phyloP scores from a whole-genome alignment of 805 yeast species.

The Citeromyces matritensis region DNA sequence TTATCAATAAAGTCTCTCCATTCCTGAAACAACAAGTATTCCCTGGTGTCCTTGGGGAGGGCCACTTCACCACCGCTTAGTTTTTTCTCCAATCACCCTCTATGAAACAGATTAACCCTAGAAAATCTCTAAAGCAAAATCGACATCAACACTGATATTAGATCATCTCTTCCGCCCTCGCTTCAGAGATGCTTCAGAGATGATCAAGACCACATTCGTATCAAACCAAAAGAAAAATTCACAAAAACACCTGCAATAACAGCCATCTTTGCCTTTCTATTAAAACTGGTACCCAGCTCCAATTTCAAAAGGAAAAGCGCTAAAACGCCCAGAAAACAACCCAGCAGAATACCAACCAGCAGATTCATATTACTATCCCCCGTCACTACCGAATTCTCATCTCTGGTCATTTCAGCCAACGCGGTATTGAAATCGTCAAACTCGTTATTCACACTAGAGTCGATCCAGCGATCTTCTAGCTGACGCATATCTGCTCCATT shows the following conservation, averaged over 20 bases:
- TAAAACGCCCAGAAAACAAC: constrained; percentile 62
- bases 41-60: no score
- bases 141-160: no score
- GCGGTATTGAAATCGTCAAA: constrained; percentile 28
- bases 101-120: no score
- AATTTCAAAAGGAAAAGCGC: constrained; percentile 49
- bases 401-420: constrained; percentile 4
- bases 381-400: background rate
- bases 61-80: no score
- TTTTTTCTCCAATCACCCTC: no score
- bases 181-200: background rate
- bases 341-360: constrained; percentile 54
- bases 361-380: constrained; percentile 41
- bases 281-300: constrained; percentile 38
- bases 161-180: no score
- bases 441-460: constrained; percentile 48
- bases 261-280: constrained; percentile 49
- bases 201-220: constrained; percentile 26
- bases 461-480: constrained; percentile 82
- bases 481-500: constrained; percentile 34
- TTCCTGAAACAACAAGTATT: no score
- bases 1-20: no score
- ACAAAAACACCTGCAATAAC: constrained; percentile 56
- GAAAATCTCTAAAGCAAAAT: no score
- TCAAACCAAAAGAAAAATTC: constrained; percentile 53